Evolutionary conservation across 2,329 filamentous ascomycete genomes (phyloP).

Genomic region (Cyclaneusma minus): DNA sequence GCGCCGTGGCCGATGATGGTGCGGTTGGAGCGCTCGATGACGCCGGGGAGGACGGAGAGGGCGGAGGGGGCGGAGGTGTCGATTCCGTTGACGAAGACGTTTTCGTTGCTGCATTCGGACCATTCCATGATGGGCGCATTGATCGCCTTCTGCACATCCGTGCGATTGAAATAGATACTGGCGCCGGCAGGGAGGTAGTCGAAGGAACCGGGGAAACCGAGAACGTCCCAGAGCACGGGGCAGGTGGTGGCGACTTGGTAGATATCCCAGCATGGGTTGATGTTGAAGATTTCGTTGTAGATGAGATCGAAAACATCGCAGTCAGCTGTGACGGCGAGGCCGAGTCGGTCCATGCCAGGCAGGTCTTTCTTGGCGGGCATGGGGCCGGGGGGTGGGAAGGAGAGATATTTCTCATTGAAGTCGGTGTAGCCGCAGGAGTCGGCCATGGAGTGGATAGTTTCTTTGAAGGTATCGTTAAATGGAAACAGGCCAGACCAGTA

Average conservation of each 20-base stretch:
- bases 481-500: conserved; percentile 43
- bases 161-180: conserved; percentile 46
- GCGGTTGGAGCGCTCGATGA: conserved; percentile 59
- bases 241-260: conserved; percentile 63
- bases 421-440: conserved; percentile 45
- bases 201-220: conserved; percentile 52
- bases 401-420: conserved; percentile 44
- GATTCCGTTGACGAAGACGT: conserved; percentile 28
- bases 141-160: conserved; percentile 32
- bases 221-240: conserved; percentile 51
- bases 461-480: conserved; percentile 43
- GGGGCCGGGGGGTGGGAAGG: conserved; percentile 50
- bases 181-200: conserved; percentile 47
- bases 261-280: conserved; percentile 69
- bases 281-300: conserved; percentile 30
- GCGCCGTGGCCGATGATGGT: conserved; percentile 61
- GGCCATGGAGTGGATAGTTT: conserved; percentile 32
- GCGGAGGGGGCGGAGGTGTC: conserved; percentile 39
- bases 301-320: conserved; percentile 46
- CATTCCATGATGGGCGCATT: conserved; percentile 32
- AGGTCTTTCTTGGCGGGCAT: conserved; percentile 31
- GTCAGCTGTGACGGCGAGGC: too few species aligned
- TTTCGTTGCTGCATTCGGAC: conserved; percentile 33
- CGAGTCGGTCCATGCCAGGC: conserved; percentile 29
- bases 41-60: conserved; percentile 44